Percentiles rank a stretch among this genome's conserved stretches.
Conservation (phyloP, 352 stramenopile genomes). For the Elongisporangium senticosum region DNA sequence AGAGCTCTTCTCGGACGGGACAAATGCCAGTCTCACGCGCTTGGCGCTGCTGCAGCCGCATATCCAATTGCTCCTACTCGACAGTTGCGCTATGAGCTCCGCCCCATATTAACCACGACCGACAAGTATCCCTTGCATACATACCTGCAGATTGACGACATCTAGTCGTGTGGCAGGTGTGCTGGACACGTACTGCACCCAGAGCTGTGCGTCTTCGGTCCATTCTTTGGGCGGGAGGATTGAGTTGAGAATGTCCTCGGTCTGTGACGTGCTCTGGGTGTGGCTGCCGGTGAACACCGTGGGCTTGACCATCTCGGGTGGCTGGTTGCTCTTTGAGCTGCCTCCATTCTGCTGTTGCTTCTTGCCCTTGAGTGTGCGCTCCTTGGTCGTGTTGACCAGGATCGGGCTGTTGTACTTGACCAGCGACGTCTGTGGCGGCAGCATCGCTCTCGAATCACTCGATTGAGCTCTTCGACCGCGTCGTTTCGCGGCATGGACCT, state of each 20-base stretch:
- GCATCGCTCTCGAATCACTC: conserved; percentile 34
- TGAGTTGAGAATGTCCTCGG: conserved; percentile 89
- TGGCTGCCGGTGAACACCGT: conserved; percentile 63
- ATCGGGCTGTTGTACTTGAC: conserved; percentile 92
- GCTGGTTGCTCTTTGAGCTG: conserved; percentile 10
- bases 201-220: conserved; percentile 88
- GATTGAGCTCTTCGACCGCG: neutral
- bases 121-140: neutral
- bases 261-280: conserved; percentile 56
- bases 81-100: neutral
- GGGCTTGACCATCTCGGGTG: conserved; percentile 23
- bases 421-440: conserved; percentile 80
- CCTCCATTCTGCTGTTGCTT: conserved; percentile 20
- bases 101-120: neutral
- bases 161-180: conserved; percentile 89
- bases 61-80: conserved; percentile 80
- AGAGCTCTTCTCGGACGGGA: conserved; percentile 89
- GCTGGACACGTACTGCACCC: conserved; percentile 91
- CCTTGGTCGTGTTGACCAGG: conserved; percentile 85
- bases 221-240: conserved; percentile 88
- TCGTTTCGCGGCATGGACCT: neutral
- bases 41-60: conserved; percentile 86
- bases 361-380: conserved; percentile 58
- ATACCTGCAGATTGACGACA: conserved; percentile 83
- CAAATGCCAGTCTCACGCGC: conserved; percentile 92